These are phyloP conservation scores for Digitaria exilis DNA, from an alignment of 202 grass and related monocot genomes.

Conservation along the genomic window DNA sequence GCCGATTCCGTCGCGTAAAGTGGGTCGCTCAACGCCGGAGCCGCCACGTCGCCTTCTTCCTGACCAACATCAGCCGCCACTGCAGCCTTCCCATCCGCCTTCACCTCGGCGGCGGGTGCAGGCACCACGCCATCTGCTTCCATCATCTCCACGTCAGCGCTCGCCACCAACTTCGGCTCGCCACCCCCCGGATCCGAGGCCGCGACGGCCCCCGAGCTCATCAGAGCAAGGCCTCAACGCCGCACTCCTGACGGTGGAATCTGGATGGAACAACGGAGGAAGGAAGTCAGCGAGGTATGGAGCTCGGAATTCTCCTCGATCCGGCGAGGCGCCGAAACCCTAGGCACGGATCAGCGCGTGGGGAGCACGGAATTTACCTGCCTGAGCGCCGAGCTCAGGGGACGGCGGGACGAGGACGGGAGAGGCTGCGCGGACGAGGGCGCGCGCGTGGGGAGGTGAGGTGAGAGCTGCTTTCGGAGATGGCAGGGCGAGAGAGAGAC, in stretches of 20 bases:
- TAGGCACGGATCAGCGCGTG: constrained; percentile 27
- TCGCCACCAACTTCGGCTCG: constrained; percentile 31
- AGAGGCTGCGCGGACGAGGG: not conserved
- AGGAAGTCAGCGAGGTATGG: constrained; percentile 23
- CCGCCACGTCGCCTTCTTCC: not conserved
- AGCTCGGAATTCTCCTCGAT: constrained; percentile 51
- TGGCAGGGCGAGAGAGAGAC: constrained; percentile 1
- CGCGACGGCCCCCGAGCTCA: constrained; percentile 61
- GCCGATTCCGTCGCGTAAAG: constrained; percentile 32
- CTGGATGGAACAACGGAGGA: constrained; percentile 11
- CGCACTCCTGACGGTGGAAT: constrained; percentile 16
- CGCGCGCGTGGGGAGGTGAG: not conserved
- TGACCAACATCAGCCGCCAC: not conserved
- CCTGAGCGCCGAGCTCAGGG: not conserved
- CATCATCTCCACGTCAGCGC: constrained; percentile 40
- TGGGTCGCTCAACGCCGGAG: constrained; percentile 12
- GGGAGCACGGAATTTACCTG: constrained; percentile 45
- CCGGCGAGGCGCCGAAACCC: constrained; percentile 46
- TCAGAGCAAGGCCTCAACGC: constrained; percentile 29
- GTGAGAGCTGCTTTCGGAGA: constrained; percentile 5
- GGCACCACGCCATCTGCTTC: constrained; percentile 39
- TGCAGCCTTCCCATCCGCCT: constrained; percentile 9
- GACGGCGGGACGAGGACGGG: not conserved
- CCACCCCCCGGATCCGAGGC: constrained; percentile 52
- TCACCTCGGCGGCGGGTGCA: not conserved